Evolutionary conservation across 2,329 filamentous ascomycete genomes (phyloP), one percentile per base, ranked within the genome.

Genomic region (Sordariomycetes sp.): DNA sequence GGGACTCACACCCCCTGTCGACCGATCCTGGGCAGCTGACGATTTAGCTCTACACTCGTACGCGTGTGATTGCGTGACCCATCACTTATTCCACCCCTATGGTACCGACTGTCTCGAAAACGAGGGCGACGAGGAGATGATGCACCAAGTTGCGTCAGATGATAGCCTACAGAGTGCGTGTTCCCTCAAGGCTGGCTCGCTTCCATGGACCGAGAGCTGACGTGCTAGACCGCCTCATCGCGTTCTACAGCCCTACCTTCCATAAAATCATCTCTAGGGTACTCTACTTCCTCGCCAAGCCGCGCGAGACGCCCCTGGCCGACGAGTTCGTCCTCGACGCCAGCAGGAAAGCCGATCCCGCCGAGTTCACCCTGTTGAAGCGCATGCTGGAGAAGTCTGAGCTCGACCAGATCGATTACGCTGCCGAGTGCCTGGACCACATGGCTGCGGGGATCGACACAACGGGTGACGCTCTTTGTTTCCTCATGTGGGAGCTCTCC

Each of bases 391-490:
- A 82, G 64, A 74, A 82, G 70, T 65, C 60, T 4, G 68, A 72
- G 3, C 73, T 86, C 37, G 74, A 79, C 37, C 68, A 72, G 3
- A 70, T 81, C 3, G 78, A 85, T 63, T 78, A 82, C 61, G 84
- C 84, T 0, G 85, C 85, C 22, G 86, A 89, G 68, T 87, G 83
- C 64, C 78, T 87, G 59, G 86, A 89, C 63, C 86, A 89, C 67
- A 83, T 89, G 81, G 83, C 80, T 0, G 86, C 86, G 0, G 86
- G 86, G 0, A 87, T 89, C 60, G 86, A 89, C 64, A 89, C 86
- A 0, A 88, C 86, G 0, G 85, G 85, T 18, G 86, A 89, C 62
- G 83, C 77, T 0, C 72, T 89, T 0, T 88, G 84, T 65, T 88
- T 88, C 65, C 73, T 89, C 14, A 85, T 89, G 81, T 86, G 85